A percentile compares a stretch with the other conserved stretches of the same genome.
Evolutionary conservation across 2,329 filamentous ascomycete genomes (phyloP).

Genomic region (Lizonia empirigonia): DNA sequence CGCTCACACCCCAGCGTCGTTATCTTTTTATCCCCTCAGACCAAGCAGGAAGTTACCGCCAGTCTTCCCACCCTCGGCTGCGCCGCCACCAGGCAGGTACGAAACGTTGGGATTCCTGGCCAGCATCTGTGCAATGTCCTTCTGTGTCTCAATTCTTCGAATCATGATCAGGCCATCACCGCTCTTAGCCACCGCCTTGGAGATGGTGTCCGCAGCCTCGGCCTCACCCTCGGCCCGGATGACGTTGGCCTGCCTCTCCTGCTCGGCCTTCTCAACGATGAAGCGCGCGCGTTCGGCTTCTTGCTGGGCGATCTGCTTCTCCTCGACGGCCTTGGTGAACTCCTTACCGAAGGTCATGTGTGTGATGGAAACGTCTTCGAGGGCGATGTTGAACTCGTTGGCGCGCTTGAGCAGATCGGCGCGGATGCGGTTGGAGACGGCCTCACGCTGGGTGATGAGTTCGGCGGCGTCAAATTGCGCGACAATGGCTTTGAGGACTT

Average conservation of each 20-base stretch:
- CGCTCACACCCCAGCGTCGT: background rate
- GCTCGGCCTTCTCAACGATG: conserved; percentile 98
- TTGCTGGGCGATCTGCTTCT: conserved; percentile 99
- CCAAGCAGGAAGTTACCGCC: conserved; percentile 70
- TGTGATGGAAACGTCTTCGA: conserved; percentile 98
- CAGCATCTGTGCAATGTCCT: conserved; percentile 91
- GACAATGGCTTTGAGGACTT: conserved; percentile 61
- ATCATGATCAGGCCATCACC: conserved; percentile 96
- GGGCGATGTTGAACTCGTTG: conserved; percentile 96
- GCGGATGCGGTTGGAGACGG: conserved; percentile 93
- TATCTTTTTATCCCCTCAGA: conserved; percentile 56
- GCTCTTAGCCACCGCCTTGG: conserved; percentile 87
- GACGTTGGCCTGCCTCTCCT: conserved; percentile 97
- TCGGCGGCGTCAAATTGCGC: conserved; percentile 61
- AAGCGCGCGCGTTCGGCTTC: conserved; percentile 96
- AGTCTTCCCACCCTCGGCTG: conserved; percentile 63
- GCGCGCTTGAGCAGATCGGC: conserved; percentile 90
- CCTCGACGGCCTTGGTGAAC: conserved; percentile 97
- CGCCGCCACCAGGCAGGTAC: conserved; percentile 78
- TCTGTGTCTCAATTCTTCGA: conserved; percentile 93
- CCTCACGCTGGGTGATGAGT: conserved; percentile 96
- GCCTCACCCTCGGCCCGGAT: conserved; percentile 98
- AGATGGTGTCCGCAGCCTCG: conserved; percentile 94
- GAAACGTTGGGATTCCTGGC: conserved; percentile 92
- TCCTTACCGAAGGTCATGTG: conserved; percentile 99